Conservation (phyloP, 2,329 filamentous ascomycete genomes). For the Scedosporium boydii region DNA sequence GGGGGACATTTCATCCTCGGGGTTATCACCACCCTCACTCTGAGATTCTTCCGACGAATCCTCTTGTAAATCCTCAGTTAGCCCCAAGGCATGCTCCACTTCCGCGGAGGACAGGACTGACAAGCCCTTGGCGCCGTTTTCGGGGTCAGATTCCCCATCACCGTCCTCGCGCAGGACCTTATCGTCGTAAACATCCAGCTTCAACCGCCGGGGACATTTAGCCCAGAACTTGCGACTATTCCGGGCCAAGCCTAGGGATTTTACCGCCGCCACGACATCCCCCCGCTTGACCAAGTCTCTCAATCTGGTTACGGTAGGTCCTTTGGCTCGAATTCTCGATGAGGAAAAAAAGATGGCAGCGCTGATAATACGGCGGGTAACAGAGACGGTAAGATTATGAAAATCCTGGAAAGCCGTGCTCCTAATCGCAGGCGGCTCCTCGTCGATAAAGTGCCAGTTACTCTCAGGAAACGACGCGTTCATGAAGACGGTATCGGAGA, state of each 20-base stretch:
- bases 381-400: constrained; percentile 53
- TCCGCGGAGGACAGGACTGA: background rate
- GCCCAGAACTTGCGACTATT: constrained; percentile 36
- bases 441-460: constrained; percentile 57
- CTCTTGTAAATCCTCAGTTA: background rate
- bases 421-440: constrained; percentile 60
- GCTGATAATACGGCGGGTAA: constrained; percentile 63
- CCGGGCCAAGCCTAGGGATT: constrained; percentile 32
- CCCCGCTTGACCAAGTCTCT: constrained; percentile 25
- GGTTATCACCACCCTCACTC: background rate
- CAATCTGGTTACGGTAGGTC: constrained; percentile 16
- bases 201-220: constrained; percentile 36
- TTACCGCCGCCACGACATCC: constrained; percentile 40
- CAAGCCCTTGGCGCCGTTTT: background rate
- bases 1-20: constrained; percentile 14
- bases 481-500: constrained; percentile 67
- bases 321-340: constrained; percentile 52
- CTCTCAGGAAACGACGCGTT: constrained; percentile 51
- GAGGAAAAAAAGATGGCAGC: constrained; percentile 61
- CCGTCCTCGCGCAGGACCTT: constrained; percentile 9
- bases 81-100: background rate
- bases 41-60: background rate
- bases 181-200: constrained; percentile 36
- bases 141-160: constrained; percentile 8
- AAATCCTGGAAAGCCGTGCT: constrained; percentile 71